Percentiles rank a stretch among this genome's conserved stretches.
phyloP scores from a whole-genome alignment of 1,139 yeast species.

The Sugiyamaella japonica region DNA sequence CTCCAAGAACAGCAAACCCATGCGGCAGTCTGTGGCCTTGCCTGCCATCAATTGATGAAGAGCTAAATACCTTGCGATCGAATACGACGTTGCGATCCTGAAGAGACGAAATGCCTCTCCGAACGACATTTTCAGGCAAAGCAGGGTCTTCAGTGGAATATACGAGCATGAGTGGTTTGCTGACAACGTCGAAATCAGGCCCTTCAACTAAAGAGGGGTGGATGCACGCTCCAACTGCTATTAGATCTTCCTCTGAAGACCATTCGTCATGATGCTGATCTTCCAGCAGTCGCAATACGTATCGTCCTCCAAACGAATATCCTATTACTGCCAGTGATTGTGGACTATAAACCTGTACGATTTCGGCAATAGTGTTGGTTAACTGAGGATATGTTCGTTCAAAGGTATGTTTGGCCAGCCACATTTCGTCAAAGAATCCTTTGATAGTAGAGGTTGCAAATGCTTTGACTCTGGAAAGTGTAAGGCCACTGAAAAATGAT shows the following conservation, averaged over 20 bases:
- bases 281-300: constrained; percentile 37
- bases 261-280: constrained; percentile 31
- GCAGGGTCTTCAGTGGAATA: constrained; percentile 39
- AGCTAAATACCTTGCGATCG: constrained; percentile 29
- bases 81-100: constrained; percentile 30
- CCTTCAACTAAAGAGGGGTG: constrained; percentile 42
- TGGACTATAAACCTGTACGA: constrained; percentile 40
- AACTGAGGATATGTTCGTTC: constrained; percentile 38
- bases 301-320: constrained; percentile 45
- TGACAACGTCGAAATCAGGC: constrained; percentile 35
- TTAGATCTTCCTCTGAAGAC: constrained; percentile 35
- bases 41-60: constrained; percentile 19
- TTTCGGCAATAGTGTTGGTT: constrained; percentile 38
- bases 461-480: constrained; percentile 38
- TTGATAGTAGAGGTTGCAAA: constrained; percentile 39
- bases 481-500: constrained; percentile 22
- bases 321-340: constrained; percentile 40
- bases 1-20: constrained; percentile 47
- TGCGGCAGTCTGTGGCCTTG: constrained; percentile 40
- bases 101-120: constrained; percentile 28
- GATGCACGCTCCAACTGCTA: constrained; percentile 39
- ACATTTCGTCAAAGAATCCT: constrained; percentile 43
- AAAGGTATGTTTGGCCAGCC: constrained; percentile 44
- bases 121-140: constrained; percentile 32
- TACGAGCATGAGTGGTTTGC: constrained; percentile 39